These are phyloP conservation scores for Conringia planisiliqua DNA, from an alignment of 345 rosid genomes.

Conservation along the genomic window DNA sequence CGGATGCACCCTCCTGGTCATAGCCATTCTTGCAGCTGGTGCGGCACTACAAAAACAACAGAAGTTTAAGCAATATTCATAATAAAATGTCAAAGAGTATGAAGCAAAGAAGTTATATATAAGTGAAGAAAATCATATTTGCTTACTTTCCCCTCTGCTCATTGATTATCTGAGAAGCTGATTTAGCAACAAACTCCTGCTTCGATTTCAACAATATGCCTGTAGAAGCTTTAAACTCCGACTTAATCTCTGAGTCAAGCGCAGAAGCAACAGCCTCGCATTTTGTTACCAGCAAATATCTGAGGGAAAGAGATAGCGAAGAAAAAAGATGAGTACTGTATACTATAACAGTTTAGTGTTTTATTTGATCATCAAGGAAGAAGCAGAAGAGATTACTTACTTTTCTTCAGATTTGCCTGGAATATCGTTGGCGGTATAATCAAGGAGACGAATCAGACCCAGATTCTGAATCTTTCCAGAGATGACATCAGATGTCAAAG, in stretches of 20 bases:
- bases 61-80: constrained; percentile 37
- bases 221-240: constrained; percentile 15
- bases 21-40: constrained; percentile 77
- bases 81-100: constrained; percentile 50
- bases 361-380: background rate
- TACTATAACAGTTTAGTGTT: background rate
- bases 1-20: constrained; percentile 91
- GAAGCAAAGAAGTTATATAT: constrained; percentile 44
- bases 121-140: constrained; percentile 32
- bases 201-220: constrained; percentile 55
- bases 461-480: constrained; percentile 72
- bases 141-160: constrained; percentile 82
- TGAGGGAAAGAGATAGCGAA: constrained; percentile 5
- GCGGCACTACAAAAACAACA: constrained; percentile 55
- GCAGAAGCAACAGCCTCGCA: constrained; percentile 78
- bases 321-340: background rate
- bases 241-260: constrained; percentile 45
- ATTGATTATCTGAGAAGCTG: constrained; percentile 77
- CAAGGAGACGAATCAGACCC: constrained; percentile 67
- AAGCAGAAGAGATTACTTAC: constrained; percentile 34
- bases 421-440: constrained; percentile 77
- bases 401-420: constrained; percentile 75
- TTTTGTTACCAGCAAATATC: constrained; percentile 70
- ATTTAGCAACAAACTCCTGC: constrained; percentile 61
- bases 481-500: constrained; percentile 49